Base-by-base conservation (phyloP, 2,329 filamentous ascomycete species). In the Ilyonectria sp. region DNA sequence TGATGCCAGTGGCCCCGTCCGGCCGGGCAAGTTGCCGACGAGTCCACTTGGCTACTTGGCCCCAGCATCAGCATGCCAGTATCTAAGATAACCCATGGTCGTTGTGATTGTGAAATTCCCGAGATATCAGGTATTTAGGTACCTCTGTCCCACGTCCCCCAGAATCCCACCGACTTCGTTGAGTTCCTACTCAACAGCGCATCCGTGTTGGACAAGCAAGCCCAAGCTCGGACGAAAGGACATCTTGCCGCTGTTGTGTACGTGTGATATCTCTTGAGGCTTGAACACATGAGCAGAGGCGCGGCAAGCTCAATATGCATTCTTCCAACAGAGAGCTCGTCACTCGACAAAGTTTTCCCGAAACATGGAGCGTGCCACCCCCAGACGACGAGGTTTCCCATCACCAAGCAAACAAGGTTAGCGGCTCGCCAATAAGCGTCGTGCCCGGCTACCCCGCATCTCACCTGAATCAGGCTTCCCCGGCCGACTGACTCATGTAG, bases 401-500 rank as follows among this genome's bases (percentile, higher is more conserved):
- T 21, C 15, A 8, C 7, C 13, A 31, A 50, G 62, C 54, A 64
- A 44, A 19, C 43, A 46, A 50, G 21, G 33, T 17, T 17, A 21
- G 1, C 10, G n/a, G 13, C 19, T 29, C 46, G 21, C 57, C 57
- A 53, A 54, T 54, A n/a, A 19, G 19, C 31, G 26, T 29, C 11
- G 4, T 26, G 29, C 53, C 52, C 7, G 19, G 15, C 19, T 43
- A 33, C 57, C 63, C 63, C 63, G 50, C 63, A 52, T 35, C 50
- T 6, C 50, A 35, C 31, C 50, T 65, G 63, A 65, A 65, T 65
- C 63, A 65, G 50, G 50, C 52, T n/a, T 52, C 53, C 37, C 52
- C 31, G 44, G 35, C 46, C 50, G 35, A 55, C 57, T 61, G 57
- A 65, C 57, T 65, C 56, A 60, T 65, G 56, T 33, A 43, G 56